These are phyloP conservation scores for Suillus alpinus DNA, from an alignment of 768 basidiomycete species.

Conservation along the genomic window DNA sequence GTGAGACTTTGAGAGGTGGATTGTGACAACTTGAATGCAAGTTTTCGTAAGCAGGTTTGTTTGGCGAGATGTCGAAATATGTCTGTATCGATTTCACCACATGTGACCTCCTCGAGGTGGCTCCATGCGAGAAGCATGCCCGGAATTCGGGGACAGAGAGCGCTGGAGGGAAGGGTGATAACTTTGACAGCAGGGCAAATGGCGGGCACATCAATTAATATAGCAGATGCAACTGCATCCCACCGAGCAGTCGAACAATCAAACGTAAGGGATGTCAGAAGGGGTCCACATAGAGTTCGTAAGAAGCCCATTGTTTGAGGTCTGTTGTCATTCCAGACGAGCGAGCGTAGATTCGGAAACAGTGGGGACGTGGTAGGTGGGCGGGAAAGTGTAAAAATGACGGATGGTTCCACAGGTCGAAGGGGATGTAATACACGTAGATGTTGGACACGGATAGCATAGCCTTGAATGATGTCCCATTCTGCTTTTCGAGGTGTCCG, in stretches of 20 bases:
- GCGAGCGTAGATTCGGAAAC: slow-evolving; percentile 1
- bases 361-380: neutral
- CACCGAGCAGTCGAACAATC: neutral
- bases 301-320: neutral
- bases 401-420: neutral
- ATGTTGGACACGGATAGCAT: neutral
- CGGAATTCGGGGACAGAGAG: neutral
- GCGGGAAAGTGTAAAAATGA: neutral
- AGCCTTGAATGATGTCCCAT: neutral
- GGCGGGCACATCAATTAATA: neutral
- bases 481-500: neutral
- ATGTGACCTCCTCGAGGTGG: neutral
- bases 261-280: neutral
- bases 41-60: neutral
- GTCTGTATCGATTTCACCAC: neutral
- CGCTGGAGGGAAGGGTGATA: neutral
- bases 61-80: neutral
- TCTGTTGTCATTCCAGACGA: neutral
- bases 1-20: neutral
- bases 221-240: neutral
- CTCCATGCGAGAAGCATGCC: neutral
- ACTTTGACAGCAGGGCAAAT: neutral
- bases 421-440: neutral
- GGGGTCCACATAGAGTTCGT: neutral
- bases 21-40: neutral